Evolutionary conservation across 2,329 filamentous ascomycete species (phyloP).

Genomic region (Penicillium sp.): DNA sequence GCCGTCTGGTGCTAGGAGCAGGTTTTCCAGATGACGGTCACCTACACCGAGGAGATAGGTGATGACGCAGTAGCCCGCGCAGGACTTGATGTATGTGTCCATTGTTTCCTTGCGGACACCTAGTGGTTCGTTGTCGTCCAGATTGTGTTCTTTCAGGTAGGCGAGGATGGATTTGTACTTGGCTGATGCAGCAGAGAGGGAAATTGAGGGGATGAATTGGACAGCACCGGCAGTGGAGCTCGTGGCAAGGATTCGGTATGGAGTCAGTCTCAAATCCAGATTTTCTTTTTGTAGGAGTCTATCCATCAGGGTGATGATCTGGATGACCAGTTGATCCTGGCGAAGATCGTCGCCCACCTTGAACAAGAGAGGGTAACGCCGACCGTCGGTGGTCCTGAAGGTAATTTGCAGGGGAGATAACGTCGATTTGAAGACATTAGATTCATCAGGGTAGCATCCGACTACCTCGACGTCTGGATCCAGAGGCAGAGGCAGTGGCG

Average conservation of each 20-base stretch:
- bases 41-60: conserved; percentile 96
- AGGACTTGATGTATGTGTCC: conserved; percentile 92
- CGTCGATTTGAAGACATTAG: conserved; percentile 91
- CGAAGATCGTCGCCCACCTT: conserved; percentile 95
- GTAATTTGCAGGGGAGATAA: conserved; percentile 85
- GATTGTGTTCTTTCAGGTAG: conserved; percentile 85
- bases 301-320: conserved; percentile 97
- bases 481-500: conserved; percentile 79
- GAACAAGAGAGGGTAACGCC: conserved; percentile 88
- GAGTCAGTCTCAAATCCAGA: conserved; percentile 86
- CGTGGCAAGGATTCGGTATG: conserved; percentile 93
- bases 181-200: conserved; percentile 73
- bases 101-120: conserved; percentile 88
- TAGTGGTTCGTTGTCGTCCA: conserved; percentile 72
- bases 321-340: conserved; percentile 95
- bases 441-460: conserved; percentile 76
- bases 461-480: conserved; percentile 77
- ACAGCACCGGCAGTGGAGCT: conserved; percentile 83
- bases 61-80: conserved; percentile 96
- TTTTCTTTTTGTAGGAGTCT: conserved; percentile 93
- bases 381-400: conserved; percentile 74
- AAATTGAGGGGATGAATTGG: conserved; percentile 86
- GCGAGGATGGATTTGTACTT: conserved; percentile 76
- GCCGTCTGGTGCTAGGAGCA: conserved; percentile 80
- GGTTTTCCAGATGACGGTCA: conserved; percentile 91